These are phyloP conservation scores for Aspergillus chevalieri DNA, from an alignment of 2,329 filamentous ascomycete genomes.

Conservation along the genomic window DNA sequence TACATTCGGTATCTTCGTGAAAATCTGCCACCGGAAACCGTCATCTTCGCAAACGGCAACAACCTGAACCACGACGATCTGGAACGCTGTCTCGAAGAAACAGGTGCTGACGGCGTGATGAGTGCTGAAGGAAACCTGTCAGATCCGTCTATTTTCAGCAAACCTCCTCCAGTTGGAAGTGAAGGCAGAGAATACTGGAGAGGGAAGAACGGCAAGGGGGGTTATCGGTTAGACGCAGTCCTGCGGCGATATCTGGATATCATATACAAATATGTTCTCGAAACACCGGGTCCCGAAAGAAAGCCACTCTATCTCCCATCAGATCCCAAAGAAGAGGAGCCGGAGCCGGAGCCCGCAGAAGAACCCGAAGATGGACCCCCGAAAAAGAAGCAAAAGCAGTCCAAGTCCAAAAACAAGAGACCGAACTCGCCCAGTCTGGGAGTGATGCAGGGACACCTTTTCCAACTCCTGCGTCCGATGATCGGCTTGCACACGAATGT, in stretches of 20 bases:
- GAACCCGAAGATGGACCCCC: constrained; percentile 45
- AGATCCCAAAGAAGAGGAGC: constrained; percentile 32
- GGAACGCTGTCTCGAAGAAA: constrained; percentile 68
- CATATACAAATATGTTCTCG: constrained; percentile 70
- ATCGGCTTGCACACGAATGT: constrained; percentile 75
- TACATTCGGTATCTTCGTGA: constrained; percentile 76
- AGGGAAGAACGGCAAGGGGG: constrained; percentile 68
- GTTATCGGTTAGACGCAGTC: constrained; percentile 83
- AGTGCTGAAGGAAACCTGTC: constrained; percentile 91
- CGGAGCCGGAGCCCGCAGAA: constrained; percentile 18
- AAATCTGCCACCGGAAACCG: constrained; percentile 75
- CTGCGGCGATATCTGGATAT: constrained; percentile 87
- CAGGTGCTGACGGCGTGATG: constrained; percentile 90
- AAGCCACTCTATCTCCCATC: constrained; percentile 66
- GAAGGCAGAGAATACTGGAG: constrained; percentile 82
- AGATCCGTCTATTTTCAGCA: constrained; percentile 79
- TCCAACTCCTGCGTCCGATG: constrained; percentile 80
- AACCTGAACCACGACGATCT: constrained; percentile 76
- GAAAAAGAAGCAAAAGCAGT: constrained; percentile 36
- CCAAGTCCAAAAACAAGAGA: constrained; percentile 40
- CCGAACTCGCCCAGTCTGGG: constrained; percentile 61
- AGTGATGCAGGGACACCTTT: constrained; percentile 85
- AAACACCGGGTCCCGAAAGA: constrained; percentile 57
- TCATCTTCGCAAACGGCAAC: constrained; percentile 96
- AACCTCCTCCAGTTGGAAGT: constrained; percentile 56